These are phyloP conservation scores for Lentinula raphanica DNA, from an alignment of 768 basidiomycete genomes.

Conservation along the genomic window DNA sequence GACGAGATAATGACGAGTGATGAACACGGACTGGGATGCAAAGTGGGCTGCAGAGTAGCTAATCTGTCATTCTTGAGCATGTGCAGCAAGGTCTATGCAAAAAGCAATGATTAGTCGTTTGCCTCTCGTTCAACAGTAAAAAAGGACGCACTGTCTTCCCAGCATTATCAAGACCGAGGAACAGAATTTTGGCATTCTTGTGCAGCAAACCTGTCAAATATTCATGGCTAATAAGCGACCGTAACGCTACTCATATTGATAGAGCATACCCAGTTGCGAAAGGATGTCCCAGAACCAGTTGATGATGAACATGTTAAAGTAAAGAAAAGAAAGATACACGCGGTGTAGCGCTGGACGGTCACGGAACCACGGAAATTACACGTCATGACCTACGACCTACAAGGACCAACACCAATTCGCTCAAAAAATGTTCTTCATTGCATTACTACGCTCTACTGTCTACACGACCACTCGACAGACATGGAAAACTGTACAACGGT, in stretches of 20 bases:
- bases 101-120: neutral
- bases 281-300: conserved; percentile 98
- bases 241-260: neutral
- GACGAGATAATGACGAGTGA: neutral
- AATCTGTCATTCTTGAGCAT: conserved; percentile 99
- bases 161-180: conserved; percentile 98
- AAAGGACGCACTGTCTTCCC: conserved; percentile 83
- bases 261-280: conserved; percentile 74
- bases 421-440: too few relatives aligned
- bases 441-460: too few relatives aligned
- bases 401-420: too few relatives aligned
- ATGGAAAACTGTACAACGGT: too few relatives aligned
- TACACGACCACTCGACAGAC: too few relatives aligned
- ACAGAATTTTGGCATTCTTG: conserved; percentile 99
- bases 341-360: neutral
- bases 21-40: conserved; percentile 81
- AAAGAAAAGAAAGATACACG: conserved; percentile 2
- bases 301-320: conserved; percentile 65
- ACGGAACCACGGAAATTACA: neutral
- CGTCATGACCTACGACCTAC: conserved; percentile 4
- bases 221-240: conserved; percentile 2
- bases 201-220: conserved; percentile 66
- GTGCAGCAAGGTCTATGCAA: conserved; percentile 80
- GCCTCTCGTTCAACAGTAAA: neutral
- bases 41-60: conserved; percentile 95